A percentile compares a stretch with the other conserved stretches of the same genome.
Evolutionary conservation across 768 basidiomycete genomes (phyloP).

Genomic region (Postia placenta): DNA sequence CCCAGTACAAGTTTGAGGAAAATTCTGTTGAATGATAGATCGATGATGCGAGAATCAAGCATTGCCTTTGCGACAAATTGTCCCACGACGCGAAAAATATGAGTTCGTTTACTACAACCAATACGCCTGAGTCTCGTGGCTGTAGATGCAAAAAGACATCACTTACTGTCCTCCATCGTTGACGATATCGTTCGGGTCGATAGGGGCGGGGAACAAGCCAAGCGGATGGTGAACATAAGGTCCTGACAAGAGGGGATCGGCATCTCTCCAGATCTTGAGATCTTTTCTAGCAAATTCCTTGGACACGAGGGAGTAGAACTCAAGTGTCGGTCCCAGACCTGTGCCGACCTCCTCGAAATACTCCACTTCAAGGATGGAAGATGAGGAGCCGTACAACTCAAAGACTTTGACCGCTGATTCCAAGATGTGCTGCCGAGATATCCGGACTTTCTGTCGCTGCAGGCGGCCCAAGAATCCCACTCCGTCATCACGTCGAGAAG

Average conservation of each 20-base stretch:
- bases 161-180: conserved; percentile 75
- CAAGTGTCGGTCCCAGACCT: conserved; percentile 92
- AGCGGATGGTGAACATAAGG: conserved; percentile 77
- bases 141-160: not conserved
- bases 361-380: conserved; percentile 93
- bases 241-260: conserved; percentile 54
- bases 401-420: conserved; percentile 97
- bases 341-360: conserved; percentile 99
- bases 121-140: not conserved
- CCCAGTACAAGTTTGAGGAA: conserved; percentile 89
- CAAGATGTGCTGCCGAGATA: conserved; percentile 89
- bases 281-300: conserved; percentile 89
- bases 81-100: conserved; percentile 85
- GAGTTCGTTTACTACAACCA: conserved; percentile 63
- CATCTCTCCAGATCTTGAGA: conserved; percentile 88
- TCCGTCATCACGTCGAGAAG: conserved; percentile 79
- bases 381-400: conserved; percentile 92
- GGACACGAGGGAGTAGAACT: conserved; percentile 97
- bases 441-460: conserved; percentile 93
- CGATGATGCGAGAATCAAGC: conserved; percentile 96
- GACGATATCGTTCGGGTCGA: conserved; percentile 59
- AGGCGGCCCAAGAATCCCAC: conserved; percentile 89
- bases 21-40: conserved; percentile 90
- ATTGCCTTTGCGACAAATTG: conserved; percentile 97
- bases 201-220: conserved; percentile 87